Conservation (phyloP, 345 rosid species). For the Acer campestre region DNA sequence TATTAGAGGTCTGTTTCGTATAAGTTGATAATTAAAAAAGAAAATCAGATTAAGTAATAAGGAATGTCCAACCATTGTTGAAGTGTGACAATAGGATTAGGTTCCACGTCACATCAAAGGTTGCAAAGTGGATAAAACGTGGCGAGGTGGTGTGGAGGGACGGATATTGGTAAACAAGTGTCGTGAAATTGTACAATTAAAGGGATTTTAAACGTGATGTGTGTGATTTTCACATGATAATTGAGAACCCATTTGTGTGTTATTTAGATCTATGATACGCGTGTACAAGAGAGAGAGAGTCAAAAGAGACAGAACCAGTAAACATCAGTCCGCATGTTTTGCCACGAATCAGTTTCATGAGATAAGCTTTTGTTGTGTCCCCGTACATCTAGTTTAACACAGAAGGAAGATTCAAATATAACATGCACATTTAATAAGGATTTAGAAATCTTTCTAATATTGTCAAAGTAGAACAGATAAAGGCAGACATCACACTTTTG, state of each 20-base stretch:
- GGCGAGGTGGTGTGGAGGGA: background rate
- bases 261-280: background rate
- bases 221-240: background rate
- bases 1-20: no score
- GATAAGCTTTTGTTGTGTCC: no score
- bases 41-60: background rate
- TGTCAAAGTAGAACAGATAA: no score
- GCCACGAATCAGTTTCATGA: background rate
- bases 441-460: no score
- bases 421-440: no score
- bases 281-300: background rate
- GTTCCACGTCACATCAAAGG: background rate
- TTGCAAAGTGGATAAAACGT: background rate
- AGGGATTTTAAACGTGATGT: background rate
- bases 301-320: background rate
- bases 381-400: no score
- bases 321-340: background rate
- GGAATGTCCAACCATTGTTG: background rate
- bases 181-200: slow-evolving; percentile 8
- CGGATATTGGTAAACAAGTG: background rate
- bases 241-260: background rate
- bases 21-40: background rate
- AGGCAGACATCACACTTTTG: no score
- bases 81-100: slow-evolving; percentile 7
- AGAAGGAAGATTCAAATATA: no score